Evolutionary conservation across 2,329 filamentous ascomycete genomes (phyloP), one percentile per base, ranked within the genome.

Genomic region (Epichloe baconii): DNA sequence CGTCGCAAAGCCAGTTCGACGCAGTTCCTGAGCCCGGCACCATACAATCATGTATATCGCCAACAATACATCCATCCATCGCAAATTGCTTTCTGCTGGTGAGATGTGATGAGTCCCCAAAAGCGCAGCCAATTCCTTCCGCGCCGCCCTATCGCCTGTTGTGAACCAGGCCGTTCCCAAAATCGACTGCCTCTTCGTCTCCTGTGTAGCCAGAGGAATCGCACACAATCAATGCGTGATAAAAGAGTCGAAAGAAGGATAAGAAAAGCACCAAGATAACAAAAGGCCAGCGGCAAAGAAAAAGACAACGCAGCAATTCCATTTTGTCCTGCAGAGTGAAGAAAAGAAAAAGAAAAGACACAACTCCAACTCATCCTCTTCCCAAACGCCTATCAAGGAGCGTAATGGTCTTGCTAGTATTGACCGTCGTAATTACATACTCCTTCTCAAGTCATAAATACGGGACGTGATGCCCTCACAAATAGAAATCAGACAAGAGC

Each of bases 381-480:
- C 56, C 58, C 55, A 55, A 67, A 68, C 65, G 65, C 65, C 65
- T 38, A 50, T 56, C 55, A 68, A 61, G 64, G 66, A 68, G 62
- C 62, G 65, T 66, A 67, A 66, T 64, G 65, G 65, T 55, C 64
- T 52, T 44, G 52, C 52, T 47, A 49, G 46, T 38, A 38, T 51
- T 21, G 62, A 60, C 65, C 65, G 63, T 67, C 65, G 59, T 67
- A 61, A 68, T 68, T 68, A 68, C 64, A 64, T 64, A 61, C 62
- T 65, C 62, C 59, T 43, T 51, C 21, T 36, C 40, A 41, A 49
- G 17, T 47, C 46, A 48, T 50, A 36, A 50, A 50, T 47, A 47
- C 45, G 41, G 48, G 40, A 31, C 19, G 12, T 23, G 5, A 15
- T 19, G 14, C 19, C 36, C 46, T 21, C 21, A 14, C 19, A 47